Percentiles rank a stretch among this genome's conserved stretches.
Evolutionary conservation across 306 rosid genomes (phyloP).

Genomic region (Ochetophila trinervis): DNA sequence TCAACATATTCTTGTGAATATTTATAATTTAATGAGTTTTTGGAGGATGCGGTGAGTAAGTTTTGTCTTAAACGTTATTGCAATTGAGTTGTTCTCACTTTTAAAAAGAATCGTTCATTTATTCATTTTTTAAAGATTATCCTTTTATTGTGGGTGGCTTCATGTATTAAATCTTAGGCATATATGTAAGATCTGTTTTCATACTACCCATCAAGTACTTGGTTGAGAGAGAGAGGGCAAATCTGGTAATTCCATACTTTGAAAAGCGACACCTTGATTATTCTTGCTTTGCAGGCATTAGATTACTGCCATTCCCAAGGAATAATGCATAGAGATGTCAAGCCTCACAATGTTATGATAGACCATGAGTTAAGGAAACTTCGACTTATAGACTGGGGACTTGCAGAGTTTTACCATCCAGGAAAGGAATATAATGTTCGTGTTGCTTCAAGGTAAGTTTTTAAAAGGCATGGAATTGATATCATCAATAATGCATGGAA

Average conservation of each 20-base stretch:
- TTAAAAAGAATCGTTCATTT: background rate
- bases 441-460: constrained; percentile 77
- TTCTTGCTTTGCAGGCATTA: constrained; percentile 56
- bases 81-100: too few species aligned
- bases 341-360: constrained; percentile 92
- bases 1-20: background rate
- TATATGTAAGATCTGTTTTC: background rate
- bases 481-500: background rate
- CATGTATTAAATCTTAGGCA: background rate
- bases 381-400: constrained; percentile 93
- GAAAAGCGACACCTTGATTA: background rate
- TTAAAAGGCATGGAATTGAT: background rate
- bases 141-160: background rate
- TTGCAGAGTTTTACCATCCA: constrained; percentile 89
- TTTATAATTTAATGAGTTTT: too few species aligned
- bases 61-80: too few species aligned
- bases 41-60: too few species aligned
- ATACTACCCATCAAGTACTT: background rate
- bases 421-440: constrained; percentile 88
- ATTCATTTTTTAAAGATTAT: background rate
- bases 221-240: background rate
- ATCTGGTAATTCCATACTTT: background rate
- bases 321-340: constrained; percentile 90
- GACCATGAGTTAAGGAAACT: constrained; percentile 88
- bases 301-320: constrained; percentile 94